Conservation (phyloP, 768 basidiomycete genomes). For the Pisolithus orientalis region DNA sequence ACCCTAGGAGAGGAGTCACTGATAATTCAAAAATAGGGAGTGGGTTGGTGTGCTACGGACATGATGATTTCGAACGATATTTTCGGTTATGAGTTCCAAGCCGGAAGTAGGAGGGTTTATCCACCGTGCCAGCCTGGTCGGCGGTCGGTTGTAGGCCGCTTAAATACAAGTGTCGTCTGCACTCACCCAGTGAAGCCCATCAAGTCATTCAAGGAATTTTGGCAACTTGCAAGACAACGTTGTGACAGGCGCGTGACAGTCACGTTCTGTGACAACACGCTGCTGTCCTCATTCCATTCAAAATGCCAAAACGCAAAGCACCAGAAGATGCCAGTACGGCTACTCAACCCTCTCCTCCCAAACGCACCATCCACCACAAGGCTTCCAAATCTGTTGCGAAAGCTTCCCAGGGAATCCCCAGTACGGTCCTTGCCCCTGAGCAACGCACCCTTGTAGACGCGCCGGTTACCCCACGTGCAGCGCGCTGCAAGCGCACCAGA, state of each 20-base stretch:
- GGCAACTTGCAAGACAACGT: slow-evolving; percentile 4
- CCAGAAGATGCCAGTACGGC: slow-evolving; percentile 10
- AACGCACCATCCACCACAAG: slow-evolving; percentile 28
- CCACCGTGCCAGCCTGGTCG: slow-evolving; percentile 67
- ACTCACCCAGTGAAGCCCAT: slow-evolving; percentile 65
- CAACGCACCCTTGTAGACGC: background rate
- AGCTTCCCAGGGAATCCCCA: background rate
- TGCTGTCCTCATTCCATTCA: background rate
- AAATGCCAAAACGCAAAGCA: slow-evolving; percentile 40
- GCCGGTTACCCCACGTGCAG: too few relatives aligned
- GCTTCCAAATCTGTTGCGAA: background rate
- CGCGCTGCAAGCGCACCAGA: too few relatives aligned
- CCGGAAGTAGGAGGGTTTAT: slow-evolving; percentile 74
- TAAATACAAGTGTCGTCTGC: background rate
- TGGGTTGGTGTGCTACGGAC: slow-evolving; percentile 28
- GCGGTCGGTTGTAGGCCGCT: slow-evolving; percentile 2
- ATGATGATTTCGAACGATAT: slow-evolving; percentile 66
- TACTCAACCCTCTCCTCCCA: slow-evolving; percentile 22
- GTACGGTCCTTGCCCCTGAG: background rate
- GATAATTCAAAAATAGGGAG: slow-evolving; percentile 8
- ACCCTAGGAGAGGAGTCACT: slow-evolving; percentile 39
- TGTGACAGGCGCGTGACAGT: slow-evolving; percentile 18
- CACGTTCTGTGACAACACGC: background rate
- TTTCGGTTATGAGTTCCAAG: slow-evolving; percentile 60
- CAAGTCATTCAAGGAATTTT: background rate